Evolutionary conservation across 2,329 filamentous ascomycete genomes (phyloP).

Genomic region (Cercospora sesami): DNA sequence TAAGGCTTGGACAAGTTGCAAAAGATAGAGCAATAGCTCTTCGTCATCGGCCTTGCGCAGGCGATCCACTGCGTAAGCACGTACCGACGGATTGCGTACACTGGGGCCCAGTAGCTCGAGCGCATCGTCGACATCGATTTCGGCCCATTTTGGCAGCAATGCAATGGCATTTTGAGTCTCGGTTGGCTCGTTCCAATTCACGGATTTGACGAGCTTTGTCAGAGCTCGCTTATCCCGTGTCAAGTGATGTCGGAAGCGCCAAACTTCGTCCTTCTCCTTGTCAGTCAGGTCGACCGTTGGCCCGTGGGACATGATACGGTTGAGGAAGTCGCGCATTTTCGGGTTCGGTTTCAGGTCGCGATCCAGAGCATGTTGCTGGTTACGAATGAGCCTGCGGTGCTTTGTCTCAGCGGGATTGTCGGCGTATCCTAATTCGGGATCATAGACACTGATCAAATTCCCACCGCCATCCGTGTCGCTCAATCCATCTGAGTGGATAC

Average conservation of each 20-base stretch:
- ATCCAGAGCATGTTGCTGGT: conserved; percentile 87
- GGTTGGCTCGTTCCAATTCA: conserved; percentile 83
- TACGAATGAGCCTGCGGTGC: conserved; percentile 86
- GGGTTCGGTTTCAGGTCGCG: conserved; percentile 95
- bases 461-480: conserved; percentile 56
- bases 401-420: conserved; percentile 96
- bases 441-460: conserved; percentile 80
- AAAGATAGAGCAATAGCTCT: conserved; percentile 83
- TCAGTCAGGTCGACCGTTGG: conserved; percentile 84
- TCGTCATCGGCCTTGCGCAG: conserved; percentile 89
- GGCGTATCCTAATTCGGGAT: conserved; percentile 83
- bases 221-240: conserved; percentile 82
- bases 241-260: conserved; percentile 95
- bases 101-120: conserved; percentile 89
- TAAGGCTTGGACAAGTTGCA: conserved; percentile 92
- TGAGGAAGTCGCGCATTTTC: conserved; percentile 90
- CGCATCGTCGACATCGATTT: conserved; percentile 95
- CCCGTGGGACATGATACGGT: conserved; percentile 84
- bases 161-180: conserved; percentile 89
- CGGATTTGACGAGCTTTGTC: conserved; percentile 97
- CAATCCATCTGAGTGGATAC: conserved; percentile 68
- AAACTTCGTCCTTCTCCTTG: conserved; percentile 93
- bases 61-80: conserved; percentile 89
- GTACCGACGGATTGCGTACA: conserved; percentile 83
- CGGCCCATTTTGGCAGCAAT: conserved; percentile 87